Percentiles rank a stretch among this genome's conserved stretches.
phyloP scores from a whole-genome alignment of 2,329 filamentous ascomycete species.

The Diaporthe citri region DNA sequence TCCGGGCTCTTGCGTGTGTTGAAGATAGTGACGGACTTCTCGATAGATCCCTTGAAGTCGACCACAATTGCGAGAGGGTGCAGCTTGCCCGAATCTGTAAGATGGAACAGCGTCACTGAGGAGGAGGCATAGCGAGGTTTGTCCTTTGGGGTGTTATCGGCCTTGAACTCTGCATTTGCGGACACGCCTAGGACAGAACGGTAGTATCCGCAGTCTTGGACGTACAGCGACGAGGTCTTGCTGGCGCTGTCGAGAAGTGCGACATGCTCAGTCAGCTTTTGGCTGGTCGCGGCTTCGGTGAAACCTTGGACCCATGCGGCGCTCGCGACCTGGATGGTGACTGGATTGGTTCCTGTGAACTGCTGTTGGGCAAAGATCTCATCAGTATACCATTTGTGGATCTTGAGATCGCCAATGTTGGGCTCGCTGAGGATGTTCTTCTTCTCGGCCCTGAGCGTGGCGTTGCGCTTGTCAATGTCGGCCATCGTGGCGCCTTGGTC shows the following conservation, averaged over 20 bases:
- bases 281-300: constrained; percentile 49
- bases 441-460: constrained; percentile 16
- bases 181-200: constrained; percentile 52
- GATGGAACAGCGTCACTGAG: constrained; percentile 57
- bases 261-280: constrained; percentile 45
- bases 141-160: constrained; percentile 42
- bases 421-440: constrained; percentile 25
- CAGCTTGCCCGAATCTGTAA: constrained; percentile 58
- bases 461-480: background rate
- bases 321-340: constrained; percentile 57
- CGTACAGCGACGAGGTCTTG: constrained; percentile 49
- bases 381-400: constrained; percentile 57
- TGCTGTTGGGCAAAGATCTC: constrained; percentile 59
- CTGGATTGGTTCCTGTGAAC: constrained; percentile 59
- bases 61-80: constrained; percentile 63
- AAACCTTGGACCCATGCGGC: constrained; percentile 51
- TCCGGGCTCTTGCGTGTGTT: constrained; percentile 56
- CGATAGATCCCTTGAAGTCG: constrained; percentile 58
- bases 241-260: background rate
- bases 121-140: constrained; percentile 51
- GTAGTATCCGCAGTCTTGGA: constrained; percentile 60
- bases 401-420: constrained; percentile 17
- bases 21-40: constrained; percentile 62
- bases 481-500: constrained; percentile 22
- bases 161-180: constrained; percentile 46